Evolutionary conservation across 345 rosid species (phyloP).

Genomic region (Gossypioides kirkii): DNA sequence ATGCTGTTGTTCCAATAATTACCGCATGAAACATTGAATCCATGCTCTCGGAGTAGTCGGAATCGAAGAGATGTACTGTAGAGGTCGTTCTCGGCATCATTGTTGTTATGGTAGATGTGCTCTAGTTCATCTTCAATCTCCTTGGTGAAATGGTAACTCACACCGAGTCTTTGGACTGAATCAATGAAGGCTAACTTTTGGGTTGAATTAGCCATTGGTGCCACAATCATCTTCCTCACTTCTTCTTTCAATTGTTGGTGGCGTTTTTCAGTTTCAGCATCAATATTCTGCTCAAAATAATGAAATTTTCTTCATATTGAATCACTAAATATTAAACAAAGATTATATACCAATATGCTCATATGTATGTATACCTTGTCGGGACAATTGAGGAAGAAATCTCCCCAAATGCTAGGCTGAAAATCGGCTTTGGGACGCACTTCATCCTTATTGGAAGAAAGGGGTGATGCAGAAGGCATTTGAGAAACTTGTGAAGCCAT

Average conservation of each 20-base stretch:
- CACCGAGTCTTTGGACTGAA: constrained; percentile 26
- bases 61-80: constrained; percentile 18
- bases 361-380: neutral
- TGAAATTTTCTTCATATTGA: neutral
- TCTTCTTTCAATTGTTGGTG: constrained; percentile 14
- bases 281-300: constrained; percentile 1
- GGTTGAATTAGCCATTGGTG: neutral
- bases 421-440: neutral
- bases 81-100: neutral
- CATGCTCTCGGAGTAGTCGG: constrained; percentile 28
- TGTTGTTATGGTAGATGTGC: neutral
- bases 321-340: neutral
- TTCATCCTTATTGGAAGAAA: neutral
- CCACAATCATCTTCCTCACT: constrained; percentile 20
- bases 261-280: neutral
- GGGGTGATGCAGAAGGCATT: neutral
- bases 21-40: constrained; percentile 19
- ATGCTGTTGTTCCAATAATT: neutral
- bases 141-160: constrained; percentile 21
- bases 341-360: neutral
- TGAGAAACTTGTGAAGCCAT: constrained; percentile 1
- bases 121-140: constrained; percentile 22
- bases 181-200: constrained; percentile 21
- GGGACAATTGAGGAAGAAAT: constrained; percentile 4
- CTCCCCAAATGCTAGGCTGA: constrained; percentile 9